A percentile compares a stretch with the other conserved stretches of the same genome.
Evolutionary conservation across 306 rosid genomes (phyloP).

Genomic region (Arachis hypogaea): DNA sequence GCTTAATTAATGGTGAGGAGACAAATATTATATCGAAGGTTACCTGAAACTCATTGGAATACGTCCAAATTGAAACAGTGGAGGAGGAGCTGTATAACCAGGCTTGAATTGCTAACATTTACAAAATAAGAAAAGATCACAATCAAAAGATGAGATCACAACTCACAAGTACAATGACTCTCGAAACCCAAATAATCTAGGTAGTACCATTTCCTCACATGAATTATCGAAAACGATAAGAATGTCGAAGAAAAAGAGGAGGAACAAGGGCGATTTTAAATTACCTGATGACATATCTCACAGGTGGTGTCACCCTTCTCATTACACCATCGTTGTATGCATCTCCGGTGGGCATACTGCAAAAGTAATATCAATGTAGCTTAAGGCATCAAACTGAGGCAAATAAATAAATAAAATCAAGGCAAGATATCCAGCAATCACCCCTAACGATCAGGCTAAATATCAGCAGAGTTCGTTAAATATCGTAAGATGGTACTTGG

Average conservation of each 20-base stretch:
- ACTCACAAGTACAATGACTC: not conserved
- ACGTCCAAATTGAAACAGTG: conserved; percentile 80
- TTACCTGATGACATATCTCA: conserved; percentile 97
- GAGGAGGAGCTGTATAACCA: conserved; percentile 92
- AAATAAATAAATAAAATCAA: conserved; percentile 18
- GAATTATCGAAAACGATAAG: not conserved
- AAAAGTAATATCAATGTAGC: conserved; percentile 32
- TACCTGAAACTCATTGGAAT: conserved; percentile 97
- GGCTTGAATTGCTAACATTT: conserved; percentile 77
- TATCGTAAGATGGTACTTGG: not conserved
- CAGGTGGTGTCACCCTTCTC: conserved; percentile 93
- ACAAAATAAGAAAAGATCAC: conserved; percentile 6
- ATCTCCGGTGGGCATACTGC: conserved; percentile 95
- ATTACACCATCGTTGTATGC: conserved; percentile 94
- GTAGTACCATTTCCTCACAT: conserved; percentile 6
- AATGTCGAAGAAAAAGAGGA: not conserved
- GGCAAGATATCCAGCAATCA: conserved; percentile 10
- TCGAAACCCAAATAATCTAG: conserved; percentile 24
- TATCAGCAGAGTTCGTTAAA: conserved; percentile 13
- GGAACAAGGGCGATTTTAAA: conserved; percentile 16
- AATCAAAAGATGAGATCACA: not conserved
- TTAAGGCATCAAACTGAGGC: conserved; percentile 6
- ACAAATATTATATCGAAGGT: conserved; percentile 7
- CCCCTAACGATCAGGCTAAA: conserved; percentile 13
- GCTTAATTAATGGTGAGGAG: not conserved